phyloP scores from a whole-genome alignment of 2,329 filamentous ascomycete species.

The Botrytis byssoidea region DNA sequence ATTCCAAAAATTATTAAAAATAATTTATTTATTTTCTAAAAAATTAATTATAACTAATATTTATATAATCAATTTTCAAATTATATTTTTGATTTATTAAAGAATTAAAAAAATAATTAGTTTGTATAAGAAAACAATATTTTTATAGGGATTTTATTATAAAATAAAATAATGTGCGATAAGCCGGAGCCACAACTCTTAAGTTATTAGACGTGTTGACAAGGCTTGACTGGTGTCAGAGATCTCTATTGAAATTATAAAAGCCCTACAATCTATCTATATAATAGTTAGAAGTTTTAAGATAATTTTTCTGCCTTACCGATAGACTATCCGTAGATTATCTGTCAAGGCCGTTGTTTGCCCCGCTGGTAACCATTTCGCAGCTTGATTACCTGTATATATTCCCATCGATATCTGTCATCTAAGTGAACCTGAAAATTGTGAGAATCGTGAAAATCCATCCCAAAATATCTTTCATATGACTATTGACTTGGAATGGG shows the following conservation, averaged over 20 bases:
- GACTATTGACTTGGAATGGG: neutral
- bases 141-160: no score
- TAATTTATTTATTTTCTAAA: no score
- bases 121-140: no score
- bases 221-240: fast-evolving
- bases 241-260: neutral
- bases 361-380: neutral
- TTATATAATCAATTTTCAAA: no score
- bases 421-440: neutral
- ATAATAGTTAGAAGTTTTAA: no score
- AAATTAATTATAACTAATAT: no score
- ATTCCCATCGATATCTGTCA: neutral
- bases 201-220: neutral
- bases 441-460: neutral
- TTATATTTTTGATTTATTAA: no score
- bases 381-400: no score
- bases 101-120: no score
- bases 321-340: neutral
- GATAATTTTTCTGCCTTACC: neutral
- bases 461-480: neutral
- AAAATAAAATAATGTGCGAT: no score
- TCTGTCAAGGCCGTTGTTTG: neutral
- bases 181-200: no score
- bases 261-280: neutral
- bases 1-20: no score